Evolutionary conservation across 768 basidiomycete species (phyloP).

Genomic region (Lentinus brumalis): DNA sequence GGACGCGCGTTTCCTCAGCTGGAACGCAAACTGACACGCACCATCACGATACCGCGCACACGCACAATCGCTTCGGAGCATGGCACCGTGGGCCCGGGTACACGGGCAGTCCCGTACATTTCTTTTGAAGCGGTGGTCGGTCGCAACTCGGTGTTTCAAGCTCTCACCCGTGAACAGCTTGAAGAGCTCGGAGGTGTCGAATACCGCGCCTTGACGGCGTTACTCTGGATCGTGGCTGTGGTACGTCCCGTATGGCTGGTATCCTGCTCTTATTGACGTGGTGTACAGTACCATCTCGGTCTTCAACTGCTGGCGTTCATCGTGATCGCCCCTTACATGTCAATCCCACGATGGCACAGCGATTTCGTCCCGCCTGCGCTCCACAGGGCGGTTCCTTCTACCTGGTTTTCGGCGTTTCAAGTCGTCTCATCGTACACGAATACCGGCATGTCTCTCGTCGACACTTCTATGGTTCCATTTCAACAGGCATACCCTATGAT

Average conservation of each 20-base stretch:
- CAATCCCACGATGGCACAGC: conserved; percentile 55
- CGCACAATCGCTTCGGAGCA: conserved; percentile 56
- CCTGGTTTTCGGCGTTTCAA: conserved; percentile 88
- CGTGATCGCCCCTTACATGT: conserved; percentile 82
- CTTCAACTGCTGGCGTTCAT: conserved; percentile 69
- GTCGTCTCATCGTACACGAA: conserved; percentile 87
- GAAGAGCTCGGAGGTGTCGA: conserved; percentile 95
- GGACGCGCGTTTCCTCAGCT: conserved; percentile 63
- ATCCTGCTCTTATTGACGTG: not conserved
- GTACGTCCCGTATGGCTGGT: conserved; percentile 46
- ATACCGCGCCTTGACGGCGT: conserved; percentile 77
- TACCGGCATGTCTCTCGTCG: conserved; percentile 83
- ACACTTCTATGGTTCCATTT: conserved; percentile 91
- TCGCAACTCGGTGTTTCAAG: conserved; percentile 72
- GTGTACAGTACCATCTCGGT: conserved; percentile 71
- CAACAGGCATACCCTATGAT: conserved; percentile 85
- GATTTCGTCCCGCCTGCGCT: conserved; percentile 64
- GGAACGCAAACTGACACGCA: conserved; percentile 59
- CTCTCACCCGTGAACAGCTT: conserved; percentile 75
- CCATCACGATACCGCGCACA: conserved; percentile 75
- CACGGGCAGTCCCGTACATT: conserved; percentile 72
- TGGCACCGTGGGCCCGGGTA: conserved; percentile 37
- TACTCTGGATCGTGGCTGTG: conserved; percentile 77
- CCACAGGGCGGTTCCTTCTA: conserved; percentile 53
- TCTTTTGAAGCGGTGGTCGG: conserved; percentile 86